Percentiles rank a stretch among this genome's conserved stretches.
Conservation (phyloP, 495 filamentous ascomycete genomes). For the Lichina pygmaea region DNA sequence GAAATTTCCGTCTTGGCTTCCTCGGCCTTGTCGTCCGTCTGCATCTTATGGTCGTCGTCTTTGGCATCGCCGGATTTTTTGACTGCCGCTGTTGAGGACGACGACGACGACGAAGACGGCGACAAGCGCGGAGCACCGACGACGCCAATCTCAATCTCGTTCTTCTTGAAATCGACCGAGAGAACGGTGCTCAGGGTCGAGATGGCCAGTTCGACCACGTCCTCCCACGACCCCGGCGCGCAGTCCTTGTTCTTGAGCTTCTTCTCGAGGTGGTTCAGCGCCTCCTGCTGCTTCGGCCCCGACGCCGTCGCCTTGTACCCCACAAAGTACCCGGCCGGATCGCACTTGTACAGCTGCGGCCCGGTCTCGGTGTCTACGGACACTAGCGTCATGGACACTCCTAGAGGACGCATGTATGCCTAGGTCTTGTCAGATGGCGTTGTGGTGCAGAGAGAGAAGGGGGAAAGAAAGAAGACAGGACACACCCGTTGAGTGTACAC, state of each 20-base stretch:
- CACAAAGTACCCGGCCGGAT: constrained; percentile 90
- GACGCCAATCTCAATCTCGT: constrained; percentile 90
- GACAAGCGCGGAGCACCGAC: constrained; percentile 44
- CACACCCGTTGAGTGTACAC: constrained; percentile 92
- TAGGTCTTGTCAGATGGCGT: constrained; percentile 11
- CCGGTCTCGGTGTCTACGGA: constrained; percentile 79
- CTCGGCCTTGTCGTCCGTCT: constrained; percentile 80
- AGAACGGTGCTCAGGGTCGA: constrained; percentile 81
- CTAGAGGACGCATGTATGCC: constrained; percentile 96
- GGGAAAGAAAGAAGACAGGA: constrained; percentile 2
- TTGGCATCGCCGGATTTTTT: constrained; percentile 13
- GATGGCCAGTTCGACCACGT: constrained; percentile 91
- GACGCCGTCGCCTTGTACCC: constrained; percentile 96
- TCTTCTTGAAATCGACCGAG: constrained; percentile 98
- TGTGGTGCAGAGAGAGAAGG: background rate
- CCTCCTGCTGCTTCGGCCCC: constrained; percentile 94
- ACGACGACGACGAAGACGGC: background rate
- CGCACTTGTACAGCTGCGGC: constrained; percentile 95
- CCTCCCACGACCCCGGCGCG: constrained; percentile 83
- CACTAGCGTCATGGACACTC: constrained; percentile 81
- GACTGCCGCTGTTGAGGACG: too few species aligned
- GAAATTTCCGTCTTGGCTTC: constrained; percentile 66
- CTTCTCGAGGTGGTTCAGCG: constrained; percentile 92
- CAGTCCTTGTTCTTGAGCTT: constrained; percentile 98
- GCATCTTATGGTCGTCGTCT: constrained; percentile 53